Evolutionary conservation across 306 rosid genomes (phyloP).

Genomic region (Astragalus glycyphyllos): DNA sequence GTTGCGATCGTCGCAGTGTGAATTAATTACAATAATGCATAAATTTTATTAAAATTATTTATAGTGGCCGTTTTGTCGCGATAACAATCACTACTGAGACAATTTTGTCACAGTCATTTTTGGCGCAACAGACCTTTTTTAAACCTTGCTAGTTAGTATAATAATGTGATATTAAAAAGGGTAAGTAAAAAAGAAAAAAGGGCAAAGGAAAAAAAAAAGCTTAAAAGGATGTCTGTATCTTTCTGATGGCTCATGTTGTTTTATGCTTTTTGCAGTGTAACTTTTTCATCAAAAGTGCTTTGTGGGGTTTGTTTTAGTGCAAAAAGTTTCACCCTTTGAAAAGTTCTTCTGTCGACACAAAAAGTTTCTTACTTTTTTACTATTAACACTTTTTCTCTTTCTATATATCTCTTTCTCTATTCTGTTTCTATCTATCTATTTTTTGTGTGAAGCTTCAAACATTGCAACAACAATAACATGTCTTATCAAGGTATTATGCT

Average conservation of each 20-base stretch:
- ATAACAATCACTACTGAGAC: no score
- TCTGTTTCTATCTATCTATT: constrained; percentile 38
- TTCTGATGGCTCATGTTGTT: constrained; percentile 46
- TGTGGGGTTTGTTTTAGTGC: constrained; percentile 38
- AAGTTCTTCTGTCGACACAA: constrained; percentile 27
- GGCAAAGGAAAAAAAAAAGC: neutral
- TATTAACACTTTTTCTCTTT: neutral
- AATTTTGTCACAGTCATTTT: no score
- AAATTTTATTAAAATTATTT: no score
- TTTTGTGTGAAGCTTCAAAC: constrained; percentile 30
- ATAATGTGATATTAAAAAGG: neutral
- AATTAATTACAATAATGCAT: no score
- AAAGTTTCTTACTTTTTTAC: constrained; percentile 33
- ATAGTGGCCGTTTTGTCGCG: no score
- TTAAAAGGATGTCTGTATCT: constrained; percentile 14
- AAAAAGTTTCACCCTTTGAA: constrained; percentile 43
- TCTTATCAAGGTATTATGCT: constrained; percentile 63
- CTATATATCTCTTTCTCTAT: constrained; percentile 8
- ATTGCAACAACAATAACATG: constrained; percentile 25
- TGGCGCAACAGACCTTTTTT: no score
- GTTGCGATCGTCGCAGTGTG: no score
- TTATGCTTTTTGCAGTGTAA: constrained; percentile 53
- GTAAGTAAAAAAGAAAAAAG: neutral
- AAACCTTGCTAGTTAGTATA: no score
- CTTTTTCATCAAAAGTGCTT: constrained; percentile 38